Percentiles rank a stretch among this genome's conserved stretches.
Conservation (phyloP, 2,329 filamentous ascomycete genomes). For the Alternaria incomplexa region DNA sequence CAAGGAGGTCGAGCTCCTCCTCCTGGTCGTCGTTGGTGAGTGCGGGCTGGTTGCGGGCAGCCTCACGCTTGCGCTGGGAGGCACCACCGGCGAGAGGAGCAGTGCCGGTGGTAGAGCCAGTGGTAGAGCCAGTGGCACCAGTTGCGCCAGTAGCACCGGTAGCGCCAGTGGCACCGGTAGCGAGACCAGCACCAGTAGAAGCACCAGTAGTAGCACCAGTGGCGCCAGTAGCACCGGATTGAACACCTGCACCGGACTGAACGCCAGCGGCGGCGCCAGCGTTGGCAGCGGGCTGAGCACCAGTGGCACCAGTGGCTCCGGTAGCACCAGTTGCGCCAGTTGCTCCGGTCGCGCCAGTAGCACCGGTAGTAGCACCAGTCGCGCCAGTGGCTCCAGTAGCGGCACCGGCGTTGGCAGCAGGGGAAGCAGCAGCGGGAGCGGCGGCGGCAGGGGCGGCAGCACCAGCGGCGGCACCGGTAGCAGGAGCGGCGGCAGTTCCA, state of each 20-base stretch:
- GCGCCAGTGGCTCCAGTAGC: constrained; percentile 2
- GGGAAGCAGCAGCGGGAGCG: constrained; percentile 9
- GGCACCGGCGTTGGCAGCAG: constrained; percentile 1
- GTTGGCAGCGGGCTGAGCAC: neutral
- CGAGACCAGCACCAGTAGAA: neutral
- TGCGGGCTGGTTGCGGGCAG: constrained; percentile 18
- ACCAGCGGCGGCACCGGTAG: constrained; percentile 12
- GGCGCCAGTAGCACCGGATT: neutral
- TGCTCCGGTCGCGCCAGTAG: neutral
- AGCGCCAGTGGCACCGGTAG: constrained; percentile 3
- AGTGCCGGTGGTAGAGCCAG: constrained; percentile 3
- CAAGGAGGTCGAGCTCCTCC: constrained; percentile 41
- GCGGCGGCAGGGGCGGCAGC: constrained; percentile 3
- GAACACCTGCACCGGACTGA: neutral
- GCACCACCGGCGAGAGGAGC: constrained; percentile 15
- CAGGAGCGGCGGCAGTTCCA: neutral
- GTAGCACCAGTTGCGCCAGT: neutral
- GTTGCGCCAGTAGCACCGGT: neutral
- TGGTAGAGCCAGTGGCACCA: neutral
- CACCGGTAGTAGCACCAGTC: neutral
- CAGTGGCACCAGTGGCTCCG: neutral
- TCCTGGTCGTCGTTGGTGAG: constrained; percentile 46
- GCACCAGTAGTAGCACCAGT: neutral
- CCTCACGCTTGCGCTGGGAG: constrained; percentile 24
- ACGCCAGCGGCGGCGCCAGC: neutral